Conservation (phyloP, 2,329 filamentous ascomycete genomes). For the Arachnomyces sp. region DNA sequence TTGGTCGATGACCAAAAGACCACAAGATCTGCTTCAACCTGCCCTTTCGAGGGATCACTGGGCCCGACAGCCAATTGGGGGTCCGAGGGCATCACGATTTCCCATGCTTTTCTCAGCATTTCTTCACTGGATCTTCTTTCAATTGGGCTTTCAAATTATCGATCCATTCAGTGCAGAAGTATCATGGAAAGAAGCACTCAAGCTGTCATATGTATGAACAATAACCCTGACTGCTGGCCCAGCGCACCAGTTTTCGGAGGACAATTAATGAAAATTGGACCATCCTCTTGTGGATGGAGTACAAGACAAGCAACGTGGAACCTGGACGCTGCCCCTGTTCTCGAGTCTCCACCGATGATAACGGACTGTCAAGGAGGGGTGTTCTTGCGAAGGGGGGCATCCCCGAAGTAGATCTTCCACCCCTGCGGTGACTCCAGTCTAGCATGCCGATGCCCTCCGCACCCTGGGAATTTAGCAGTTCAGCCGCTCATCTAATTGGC, state of each 20-base stretch:
- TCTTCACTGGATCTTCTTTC: too few relatives aligned
- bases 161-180: too few relatives aligned
- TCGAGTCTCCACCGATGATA: not conserved
- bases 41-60: too few relatives aligned
- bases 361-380: too few relatives aligned
- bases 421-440: slow-evolving; percentile 2
- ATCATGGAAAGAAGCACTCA: not conserved
- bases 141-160: too few relatives aligned
- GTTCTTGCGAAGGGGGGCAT: not conserved
- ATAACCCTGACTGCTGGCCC: not conserved
- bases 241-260: not conserved
- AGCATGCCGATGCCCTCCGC: not conserved
- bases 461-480: not conserved
- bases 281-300: too few relatives aligned
- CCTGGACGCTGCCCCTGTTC: not conserved
- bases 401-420: slow-evolving; percentile 3
- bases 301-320: not conserved
- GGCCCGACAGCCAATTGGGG: too few relatives aligned
- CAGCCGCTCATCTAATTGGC: too few relatives aligned
- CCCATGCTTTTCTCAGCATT: too few relatives aligned
- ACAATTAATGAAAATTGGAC: not conserved
- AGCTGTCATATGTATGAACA: slow-evolving; percentile 8
- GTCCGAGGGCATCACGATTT: too few relatives aligned
- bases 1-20: too few relatives aligned
- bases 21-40: too few relatives aligned